Conservation (phyloP, 495 filamentous ascomycete species). For the Lichenothelia convexa region DNA sequence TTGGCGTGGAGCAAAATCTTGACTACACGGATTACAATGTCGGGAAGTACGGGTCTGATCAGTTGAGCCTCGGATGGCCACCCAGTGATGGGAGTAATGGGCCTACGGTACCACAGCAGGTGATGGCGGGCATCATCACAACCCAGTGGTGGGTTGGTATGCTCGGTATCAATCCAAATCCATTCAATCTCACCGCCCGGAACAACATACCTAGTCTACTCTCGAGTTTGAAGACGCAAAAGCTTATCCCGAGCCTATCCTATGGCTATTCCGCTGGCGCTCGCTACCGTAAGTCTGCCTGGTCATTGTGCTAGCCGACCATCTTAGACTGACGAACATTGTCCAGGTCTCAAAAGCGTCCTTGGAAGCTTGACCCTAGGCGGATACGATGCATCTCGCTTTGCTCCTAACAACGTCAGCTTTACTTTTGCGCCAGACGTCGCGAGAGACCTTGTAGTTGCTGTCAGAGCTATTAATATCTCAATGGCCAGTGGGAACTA, state of each 20-base stretch:
- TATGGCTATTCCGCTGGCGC: slow-evolving; percentile 22
- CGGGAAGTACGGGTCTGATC: too few relatives aligned
- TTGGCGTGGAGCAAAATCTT: too few relatives aligned
- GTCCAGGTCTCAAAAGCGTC: slow-evolving; percentile 1
- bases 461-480: slow-evolving; percentile 4
- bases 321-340: slow-evolving; percentile 10
- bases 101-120: too few relatives aligned
- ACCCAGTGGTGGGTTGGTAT: too few relatives aligned
- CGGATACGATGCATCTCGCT: slow-evolving; percentile 3
- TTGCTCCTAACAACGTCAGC: slow-evolving; percentile 1
- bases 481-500: not conserved
- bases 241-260: slow-evolving; percentile 16
- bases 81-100: too few relatives aligned
- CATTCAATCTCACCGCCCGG: too few relatives aligned
- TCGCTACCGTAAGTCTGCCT: slow-evolving; percentile 2
- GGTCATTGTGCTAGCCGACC: not conserved
- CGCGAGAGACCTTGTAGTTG: not conserved
- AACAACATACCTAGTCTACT: too few relatives aligned
- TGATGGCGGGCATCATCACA: too few relatives aligned
- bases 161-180: too few relatives aligned
- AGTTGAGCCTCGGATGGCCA: too few relatives aligned
- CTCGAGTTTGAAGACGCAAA: slow-evolving; percentile 11
- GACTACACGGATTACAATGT: too few relatives aligned
- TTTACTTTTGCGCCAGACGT: slow-evolving; percentile 1
- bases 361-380: slow-evolving; percentile 4